Evolutionary conservation across 2,329 filamentous ascomycete genomes (phyloP), one percentile per base, ranked within the genome.

Genomic region (Pestalotiopsis sp.): DNA sequence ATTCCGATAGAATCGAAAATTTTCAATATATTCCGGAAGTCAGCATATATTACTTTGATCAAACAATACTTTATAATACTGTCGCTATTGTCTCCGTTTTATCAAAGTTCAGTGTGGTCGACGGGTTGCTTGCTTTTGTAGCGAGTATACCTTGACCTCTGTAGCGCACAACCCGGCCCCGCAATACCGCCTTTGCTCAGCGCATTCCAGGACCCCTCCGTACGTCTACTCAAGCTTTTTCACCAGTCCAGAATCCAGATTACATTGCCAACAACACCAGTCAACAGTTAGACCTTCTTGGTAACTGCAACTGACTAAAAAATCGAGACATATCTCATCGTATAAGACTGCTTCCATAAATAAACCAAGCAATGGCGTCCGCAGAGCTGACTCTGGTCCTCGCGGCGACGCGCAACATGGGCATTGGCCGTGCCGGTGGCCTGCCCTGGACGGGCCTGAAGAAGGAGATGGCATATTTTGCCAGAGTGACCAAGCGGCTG

Each of bases 391-490:
- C 94, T n/a, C 88, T 98, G 75, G 92, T 98, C 80, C 94, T 98
- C 75, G 95, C 93, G n/a, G 92, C 95, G 20, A 97, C 95, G n/a
- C 91, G 91, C 66, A 89, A 85, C 75, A 93, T 98, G 85, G 96
- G 96, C 78, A 98, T 99, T 75, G 96, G 96, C 69, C 86, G 89
- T 61, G 85, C 87, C 69, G 94, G 94, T 70, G 87, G 85, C 3
- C 89, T 99, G 67, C 96, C 96, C 4, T 99, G 96, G 96, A 93
- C 92, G 0, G 92, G 92, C 58, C 87, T 98, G 41, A 93, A 91
- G 80, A 91, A 92, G 71, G 96, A 99, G 82, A 97, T 99, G 94
- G 90, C 90, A 52, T 98, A 97, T 80, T 99, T 99, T 80, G 92
- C 94, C 20, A 91, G 95, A 69, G 92, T 97, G 56, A 98, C 95